Base-by-base conservation (phyloP, 345 rosid species). In the Acer campestre region DNA sequence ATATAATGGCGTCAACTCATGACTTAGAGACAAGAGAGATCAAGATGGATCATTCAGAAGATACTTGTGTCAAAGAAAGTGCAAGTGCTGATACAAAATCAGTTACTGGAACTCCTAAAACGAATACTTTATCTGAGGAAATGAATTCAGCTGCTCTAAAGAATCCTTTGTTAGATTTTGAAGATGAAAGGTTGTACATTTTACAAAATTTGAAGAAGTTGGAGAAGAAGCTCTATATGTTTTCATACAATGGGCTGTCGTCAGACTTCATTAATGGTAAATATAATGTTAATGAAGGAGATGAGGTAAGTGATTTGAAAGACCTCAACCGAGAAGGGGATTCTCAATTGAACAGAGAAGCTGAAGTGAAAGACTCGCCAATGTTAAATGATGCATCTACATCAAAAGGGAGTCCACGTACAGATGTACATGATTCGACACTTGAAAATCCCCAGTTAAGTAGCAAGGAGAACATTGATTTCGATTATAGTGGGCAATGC, bases 111-210 rank as follows among this genome's bases (percentile, higher is more conserved):
- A 74, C 68, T 59, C 64, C 55, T 17, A 65, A 67, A 65, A 69
- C 70, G 20, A 74, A 75, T 55, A 18, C n/a, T 18, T 53, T 56
- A 48, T 11, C 42, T 44, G 58, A 17, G 25, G 82, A 77, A 38
- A 46, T 25, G 64, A 69, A 53, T 18, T 29, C 49, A 53, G 75
- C 42, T 65, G 25, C 4, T 56, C 70, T 35, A 35, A 49, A 84
- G 22, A 73, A 78, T 69, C 80, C 82, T 35, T 77, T 79, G 61
- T 11, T n/a, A 18, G 85, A 86, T 61, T 84, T 90, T 68, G 84
- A 89, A 20, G 93, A 87, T 70, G 97, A 90, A 76, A 86, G 84
- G 23, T 48, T 74, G 13, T 84, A 79, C 68, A 86, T 92, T 70
- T 69, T 75, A 1, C 78, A 64, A 67, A 80, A 80, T 75, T 66